Base-by-base conservation (phyloP, 495 filamentous ascomycete genomes). In the Aspergillus sclerotiicarbonarius region DNA sequence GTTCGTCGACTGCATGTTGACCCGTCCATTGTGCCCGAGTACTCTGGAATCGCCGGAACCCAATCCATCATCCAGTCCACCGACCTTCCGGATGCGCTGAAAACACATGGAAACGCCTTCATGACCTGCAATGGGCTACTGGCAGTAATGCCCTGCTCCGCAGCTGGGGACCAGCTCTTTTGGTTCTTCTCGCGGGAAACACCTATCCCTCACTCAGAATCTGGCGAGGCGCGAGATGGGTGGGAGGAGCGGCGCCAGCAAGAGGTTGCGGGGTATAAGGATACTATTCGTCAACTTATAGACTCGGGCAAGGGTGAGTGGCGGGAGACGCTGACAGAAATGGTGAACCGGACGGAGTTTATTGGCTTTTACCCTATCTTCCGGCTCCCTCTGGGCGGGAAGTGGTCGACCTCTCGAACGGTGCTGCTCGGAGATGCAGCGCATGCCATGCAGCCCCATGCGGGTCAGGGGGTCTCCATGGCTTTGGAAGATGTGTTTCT, bases 331-430 rank as follows among this genome's bases (percentile, higher is more conserved):
- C 60, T 85, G n/a, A 65, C 67, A 8, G 59, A 72, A 3, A 61
- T 82, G 25, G 52, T 82, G 4, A 33, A 61, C n/a, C 62, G 63
- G 2, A 76, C 69, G 6, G 67, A 68, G 1, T 53, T 73, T 1
- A 66, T 83, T 32, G 71, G 75, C 51, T 74, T 83, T 41, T 82
- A 81, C 46, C 82, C 79, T 18, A 71, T 76, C 12, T 83, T 76
- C 67, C 70, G 72, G 18, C 70, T 78, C 25, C 76, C 73, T 0
- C 66, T 70, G 30, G 74, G 81, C 20, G 76, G 73, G 1, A 54
- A 57, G 8, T 83, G 78, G 78, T 70, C 61, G 29, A 68, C 60
- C 4, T 66, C 66, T 21, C 67, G 76, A 30, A 72, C 57, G 16
- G 53, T 78, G 6, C 37, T 76, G 51, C 59, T 77, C 32, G 62